Base-by-base conservation (phyloP, 257 asterid species). In the Paulownia fortunei region DNA sequence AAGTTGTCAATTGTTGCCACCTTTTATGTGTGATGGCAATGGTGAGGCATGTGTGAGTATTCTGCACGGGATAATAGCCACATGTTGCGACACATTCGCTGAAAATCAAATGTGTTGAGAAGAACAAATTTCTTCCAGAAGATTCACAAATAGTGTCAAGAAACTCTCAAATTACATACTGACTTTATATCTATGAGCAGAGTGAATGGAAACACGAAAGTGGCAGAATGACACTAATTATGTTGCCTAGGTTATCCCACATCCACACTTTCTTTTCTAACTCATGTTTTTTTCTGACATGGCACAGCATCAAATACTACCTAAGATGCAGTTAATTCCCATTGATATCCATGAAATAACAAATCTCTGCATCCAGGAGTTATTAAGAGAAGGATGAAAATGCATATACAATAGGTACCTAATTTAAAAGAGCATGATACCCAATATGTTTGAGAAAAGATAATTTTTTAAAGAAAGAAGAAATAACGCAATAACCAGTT, bases 371-470 rank as follows among this genome's bases (percentile, higher is more conserved):
- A 8, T 70, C 61, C 39, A 68, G 52, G 62, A 54, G 67, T 46
- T 51, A 19, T 9, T 59, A 30, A 21, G 19, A 56, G 66, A 54
- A 5, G 30, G 55, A 47, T 62, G 32, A 16, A 46, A 67, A 23
- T 69, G 72, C 72, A 70, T 23, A 26, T 51, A 61, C 30, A 68
- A 42, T 47, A 23, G 73, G 39, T 42, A 64, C 12, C 37, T 52
- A 44, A 51, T n/a, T 6, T 61, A 63, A 44, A 30, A 72, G 65
- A 30, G 67, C 67, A 85, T 54, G 81, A 8, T 18, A 42, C 52
- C 70, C 39, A 21, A 63, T 23, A 23, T 36, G 55, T 41, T 26
- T 11, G 7, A 27, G 58, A 73, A 60, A 30, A 19, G 7, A 24
- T 26, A 72, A 44, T 36, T 72, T 54, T 59, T 52, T 21, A 32